Percentiles rank a stretch among this genome's conserved stretches.
These are phyloP conservation scores for Neolentinus lepideus DNA, from an alignment of 1,284 basidiomycete species.

Conservation along the genomic window DNA sequence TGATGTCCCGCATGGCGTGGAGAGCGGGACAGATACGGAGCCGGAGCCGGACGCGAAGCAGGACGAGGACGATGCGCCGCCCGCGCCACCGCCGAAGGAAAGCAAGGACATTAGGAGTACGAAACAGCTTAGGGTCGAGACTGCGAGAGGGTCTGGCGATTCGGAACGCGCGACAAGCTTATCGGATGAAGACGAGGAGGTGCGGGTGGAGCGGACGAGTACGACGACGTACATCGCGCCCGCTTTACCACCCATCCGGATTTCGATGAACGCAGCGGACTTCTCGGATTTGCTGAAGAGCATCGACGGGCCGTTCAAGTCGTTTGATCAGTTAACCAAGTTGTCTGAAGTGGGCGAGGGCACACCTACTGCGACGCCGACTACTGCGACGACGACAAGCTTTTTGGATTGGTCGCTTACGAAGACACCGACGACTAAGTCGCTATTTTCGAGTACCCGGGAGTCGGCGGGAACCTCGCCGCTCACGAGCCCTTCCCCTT, in stretches of 20 bases:
- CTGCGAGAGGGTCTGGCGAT: constrained; percentile 12
- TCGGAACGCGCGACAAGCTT: neutral
- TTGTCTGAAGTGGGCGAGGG: constrained; percentile 27
- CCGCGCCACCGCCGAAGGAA: constrained; percentile 48
- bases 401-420: constrained; percentile 7
- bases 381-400: constrained; percentile 21
- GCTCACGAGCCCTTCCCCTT: neutral
- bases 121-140: neutral
- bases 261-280: constrained; percentile 75
- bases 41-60: constrained; percentile 39
- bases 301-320: constrained; percentile 37
- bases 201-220: constrained; percentile 57
- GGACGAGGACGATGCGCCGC: constrained; percentile 26
- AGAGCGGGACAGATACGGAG: constrained; percentile 69
- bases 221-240: constrained; percentile 73
- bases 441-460: neutral
- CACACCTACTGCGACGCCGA: neutral
- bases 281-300: constrained; percentile 66
- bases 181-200: constrained; percentile 28
- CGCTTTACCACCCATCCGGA: constrained; percentile 74
- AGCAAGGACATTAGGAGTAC: neutral
- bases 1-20: constrained; percentile 64
- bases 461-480: no score
- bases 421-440: constrained; percentile 3
- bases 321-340: constrained; percentile 28